Evolutionary conservation across 208 protist species (phyloP).

Genomic region (Acanthamoeba sp.): DNA sequence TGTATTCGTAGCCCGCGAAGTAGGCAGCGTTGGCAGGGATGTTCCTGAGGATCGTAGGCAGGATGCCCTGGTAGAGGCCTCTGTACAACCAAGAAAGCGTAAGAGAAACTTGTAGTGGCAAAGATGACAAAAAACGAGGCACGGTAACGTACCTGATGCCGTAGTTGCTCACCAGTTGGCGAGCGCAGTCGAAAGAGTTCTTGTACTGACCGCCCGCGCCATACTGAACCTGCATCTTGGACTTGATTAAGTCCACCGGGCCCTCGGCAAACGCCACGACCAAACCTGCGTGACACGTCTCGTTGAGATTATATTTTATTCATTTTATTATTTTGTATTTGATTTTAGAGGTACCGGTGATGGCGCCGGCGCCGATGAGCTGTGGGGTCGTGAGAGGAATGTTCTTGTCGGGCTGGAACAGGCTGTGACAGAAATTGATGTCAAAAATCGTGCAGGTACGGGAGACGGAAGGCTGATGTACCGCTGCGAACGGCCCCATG

Average conservation of each 20-base stretch:
- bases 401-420: slow-evolving; percentile 67
- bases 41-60: slow-evolving; percentile 40
- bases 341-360: neutral
- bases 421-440: neutral
- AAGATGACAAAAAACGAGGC: no score
- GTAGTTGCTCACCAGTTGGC: slow-evolving; percentile 38
- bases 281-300: no score
- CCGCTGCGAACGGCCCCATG: slow-evolving; percentile 72
- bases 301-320: no score
- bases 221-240: slow-evolving; percentile 73
- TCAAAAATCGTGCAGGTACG: no score
- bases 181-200: slow-evolving; percentile 58
- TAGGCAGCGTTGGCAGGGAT: slow-evolving; percentile 77
- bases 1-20: slow-evolving; percentile 83
- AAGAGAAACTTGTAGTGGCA: no score
- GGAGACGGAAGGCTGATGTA: neutral
- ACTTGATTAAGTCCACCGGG: slow-evolving; percentile 71
- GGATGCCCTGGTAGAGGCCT: slow-evolving; percentile 57
- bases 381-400: slow-evolving; percentile 32
- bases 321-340: no score
- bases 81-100: neutral
- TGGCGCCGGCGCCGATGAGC: slow-evolving; percentile 56
- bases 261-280: slow-evolving; percentile 58
- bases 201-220: slow-evolving; percentile 67
- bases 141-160: slow-evolving; percentile 62